Percentiles rank a stretch among this genome's conserved stretches.
Conservation (phyloP, 331 rosid species). For the Ulmus americana region DNA sequence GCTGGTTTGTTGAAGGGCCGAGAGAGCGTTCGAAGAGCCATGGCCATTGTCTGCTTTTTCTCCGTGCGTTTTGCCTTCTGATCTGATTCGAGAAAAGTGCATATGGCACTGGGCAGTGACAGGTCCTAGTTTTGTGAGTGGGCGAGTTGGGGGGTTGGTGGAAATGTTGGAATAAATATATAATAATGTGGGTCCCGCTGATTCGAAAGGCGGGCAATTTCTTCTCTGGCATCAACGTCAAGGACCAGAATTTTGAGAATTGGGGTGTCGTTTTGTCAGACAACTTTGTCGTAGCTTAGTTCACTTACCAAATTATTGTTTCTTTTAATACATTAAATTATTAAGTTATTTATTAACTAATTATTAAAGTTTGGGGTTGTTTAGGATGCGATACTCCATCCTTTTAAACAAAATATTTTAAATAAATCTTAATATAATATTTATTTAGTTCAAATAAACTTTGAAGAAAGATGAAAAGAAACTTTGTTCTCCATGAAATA, state of each 20-base stretch:
- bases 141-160: not conserved
- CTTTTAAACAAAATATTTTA: no score
- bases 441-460: no score
- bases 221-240: not conserved
- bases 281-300: no score
- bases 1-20: slow-evolving; percentile 35
- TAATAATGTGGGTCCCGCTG: not conserved
- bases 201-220: not conserved
- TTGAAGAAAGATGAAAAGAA: no score
- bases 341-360: no score
- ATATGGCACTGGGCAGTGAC: not conserved
- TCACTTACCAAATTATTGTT: no score
- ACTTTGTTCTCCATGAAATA: no score
- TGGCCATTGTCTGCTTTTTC: slow-evolving; percentile 33
- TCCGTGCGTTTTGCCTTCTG: not conserved
- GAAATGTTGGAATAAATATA: not conserved
- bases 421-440: no score
- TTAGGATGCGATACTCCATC: no score
- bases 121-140: not conserved
- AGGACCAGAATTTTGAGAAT: not conserved
- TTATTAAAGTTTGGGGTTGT: no score
- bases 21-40: slow-evolving; percentile 69
- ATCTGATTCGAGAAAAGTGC: not conserved
- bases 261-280: not conserved
- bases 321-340: no score